Evolutionary conservation across 2,329 filamentous ascomycete genomes (phyloP).

Genomic region (Penicillium sp.): DNA sequence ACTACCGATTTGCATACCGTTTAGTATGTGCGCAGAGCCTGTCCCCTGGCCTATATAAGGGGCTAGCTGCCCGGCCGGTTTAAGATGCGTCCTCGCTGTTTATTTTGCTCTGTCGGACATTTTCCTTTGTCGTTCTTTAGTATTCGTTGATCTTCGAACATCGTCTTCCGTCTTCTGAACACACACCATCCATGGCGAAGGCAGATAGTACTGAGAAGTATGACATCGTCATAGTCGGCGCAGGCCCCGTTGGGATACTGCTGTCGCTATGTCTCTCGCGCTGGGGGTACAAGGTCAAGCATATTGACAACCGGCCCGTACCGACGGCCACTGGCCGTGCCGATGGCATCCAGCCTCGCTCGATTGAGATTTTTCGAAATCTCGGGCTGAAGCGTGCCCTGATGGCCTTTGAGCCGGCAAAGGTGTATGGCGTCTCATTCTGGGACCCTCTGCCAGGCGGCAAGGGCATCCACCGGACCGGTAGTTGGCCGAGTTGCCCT

Average conservation of each 20-base stretch:
- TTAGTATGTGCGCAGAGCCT: too few species aligned
- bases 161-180: not conserved
- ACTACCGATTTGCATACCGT: too few species aligned
- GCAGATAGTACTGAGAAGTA: conserved; percentile 38
- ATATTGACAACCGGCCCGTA: conserved; percentile 85
- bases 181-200: conserved; percentile 4
- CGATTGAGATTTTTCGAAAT: conserved; percentile 79
- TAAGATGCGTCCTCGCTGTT: not conserved
- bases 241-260: conserved; percentile 82
- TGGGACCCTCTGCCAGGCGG: conserved; percentile 55
- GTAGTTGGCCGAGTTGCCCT: conserved; percentile 81
- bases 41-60: not conserved
- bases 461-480: conserved; percentile 57
- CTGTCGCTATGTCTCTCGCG: conserved; percentile 81
- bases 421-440: conserved; percentile 70
- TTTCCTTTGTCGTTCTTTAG: not conserved
- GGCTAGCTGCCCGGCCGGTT: not conserved
- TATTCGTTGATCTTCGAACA: not conserved
- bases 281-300: conserved; percentile 94
- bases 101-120: not conserved
- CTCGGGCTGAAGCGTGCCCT: conserved; percentile 85
- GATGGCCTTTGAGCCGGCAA: conserved; percentile 82
- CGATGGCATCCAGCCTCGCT: conserved; percentile 87
- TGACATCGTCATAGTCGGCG: conserved; percentile 78
- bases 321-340: conserved; percentile 82